A percentile compares a stretch with the other conserved stretches of the same genome.
Evolutionary conservation across 73 alveolate genomes (phyloP).

Genomic region (Durusdinium trenchii): DNA sequence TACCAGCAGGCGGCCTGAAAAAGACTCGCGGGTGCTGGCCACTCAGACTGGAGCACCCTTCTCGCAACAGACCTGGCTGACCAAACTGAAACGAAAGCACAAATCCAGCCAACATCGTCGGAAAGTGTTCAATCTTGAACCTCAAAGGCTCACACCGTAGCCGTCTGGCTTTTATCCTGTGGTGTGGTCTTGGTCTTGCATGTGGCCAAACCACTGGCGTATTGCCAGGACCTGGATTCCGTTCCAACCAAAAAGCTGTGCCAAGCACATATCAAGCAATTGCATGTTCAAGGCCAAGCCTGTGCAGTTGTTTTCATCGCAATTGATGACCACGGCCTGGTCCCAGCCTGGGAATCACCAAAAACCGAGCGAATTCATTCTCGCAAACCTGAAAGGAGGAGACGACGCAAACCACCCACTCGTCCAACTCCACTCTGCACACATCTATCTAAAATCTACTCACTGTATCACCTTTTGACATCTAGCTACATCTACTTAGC

Average conservation of each 20-base stretch:
- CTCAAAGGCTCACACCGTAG: not conserved
- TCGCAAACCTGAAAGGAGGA: no score
- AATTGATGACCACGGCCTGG: slow-evolving; percentile 22
- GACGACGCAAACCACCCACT: no score
- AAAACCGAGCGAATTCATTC: no score
- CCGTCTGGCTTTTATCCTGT: not conserved
- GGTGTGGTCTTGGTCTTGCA: slow-evolving; percentile 35
- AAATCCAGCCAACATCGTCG: not conserved
- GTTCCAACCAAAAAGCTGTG: not conserved
- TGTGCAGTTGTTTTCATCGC: slow-evolving; percentile 69
- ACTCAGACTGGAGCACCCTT: not conserved
- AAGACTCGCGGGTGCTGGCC: slow-evolving; percentile 67
- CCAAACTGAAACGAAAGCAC: not conserved
- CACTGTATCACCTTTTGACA: no score
- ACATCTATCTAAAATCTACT: no score
- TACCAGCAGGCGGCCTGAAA: slow-evolving; percentile 14
- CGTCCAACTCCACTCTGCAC: no score
- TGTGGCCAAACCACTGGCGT: slow-evolving; percentile 39
- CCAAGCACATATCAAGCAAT: not conserved
- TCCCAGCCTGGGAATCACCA: not conserved
- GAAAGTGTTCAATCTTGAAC: not conserved
- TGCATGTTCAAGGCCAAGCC: not conserved
- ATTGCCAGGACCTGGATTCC: slow-evolving; percentile 35
- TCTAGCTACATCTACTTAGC: no score
- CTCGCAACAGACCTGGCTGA: not conserved